Evolutionary conservation across 805 yeast species (phyloP).

Genomic region (Metschnikowia borealis): DNA sequence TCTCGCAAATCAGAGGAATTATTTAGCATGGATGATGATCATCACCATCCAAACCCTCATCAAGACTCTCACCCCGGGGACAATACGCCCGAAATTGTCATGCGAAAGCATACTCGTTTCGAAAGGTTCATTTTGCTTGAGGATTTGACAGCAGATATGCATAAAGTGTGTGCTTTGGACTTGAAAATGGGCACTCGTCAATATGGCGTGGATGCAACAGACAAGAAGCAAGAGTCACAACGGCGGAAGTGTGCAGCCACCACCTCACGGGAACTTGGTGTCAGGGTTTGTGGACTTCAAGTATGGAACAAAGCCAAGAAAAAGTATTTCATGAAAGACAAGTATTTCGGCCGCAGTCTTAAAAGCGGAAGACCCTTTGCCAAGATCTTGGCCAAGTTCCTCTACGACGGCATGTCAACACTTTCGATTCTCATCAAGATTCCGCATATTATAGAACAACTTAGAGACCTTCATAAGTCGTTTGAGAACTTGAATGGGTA

Average conservation of each 20-base stretch:
- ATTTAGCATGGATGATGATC: slow-evolving; percentile 45
- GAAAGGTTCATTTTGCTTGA: slow-evolving; percentile 85
- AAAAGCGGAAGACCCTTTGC: slow-evolving; percentile 72
- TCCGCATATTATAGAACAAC: slow-evolving; percentile 57
- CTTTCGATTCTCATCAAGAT: slow-evolving; percentile 63
- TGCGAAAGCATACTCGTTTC: slow-evolving; percentile 49
- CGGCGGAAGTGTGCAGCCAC: slow-evolving; percentile 75
- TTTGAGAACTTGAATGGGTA: slow-evolving; percentile 63
- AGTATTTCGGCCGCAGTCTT: slow-evolving; percentile 85
- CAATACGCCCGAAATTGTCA: slow-evolving; percentile 15
- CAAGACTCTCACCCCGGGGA: slow-evolving; percentile 5
- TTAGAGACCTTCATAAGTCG: slow-evolving; percentile 55
- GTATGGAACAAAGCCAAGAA: slow-evolving; percentile 14
- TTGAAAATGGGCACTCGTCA: slow-evolving; percentile 98
- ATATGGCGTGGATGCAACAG: slow-evolving; percentile 89
- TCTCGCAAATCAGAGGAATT: slow-evolving; percentile 37
- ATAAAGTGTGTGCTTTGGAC: slow-evolving; percentile 86
- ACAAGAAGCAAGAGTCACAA: slow-evolving; percentile 72
- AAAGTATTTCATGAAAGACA: slow-evolving; percentile 68
- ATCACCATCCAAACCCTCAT: slow-evolving; percentile 8
- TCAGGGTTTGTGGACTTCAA: slow-evolving; percentile 93
- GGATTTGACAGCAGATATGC: slow-evolving; percentile 82
- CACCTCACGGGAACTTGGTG: slow-evolving; percentile 80
- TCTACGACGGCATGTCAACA: slow-evolving; percentile 66
- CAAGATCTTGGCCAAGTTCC: slow-evolving; percentile 66